Base-by-base conservation (phyloP, 208 protist genomes). In the Perkinsela sp. region DNA sequence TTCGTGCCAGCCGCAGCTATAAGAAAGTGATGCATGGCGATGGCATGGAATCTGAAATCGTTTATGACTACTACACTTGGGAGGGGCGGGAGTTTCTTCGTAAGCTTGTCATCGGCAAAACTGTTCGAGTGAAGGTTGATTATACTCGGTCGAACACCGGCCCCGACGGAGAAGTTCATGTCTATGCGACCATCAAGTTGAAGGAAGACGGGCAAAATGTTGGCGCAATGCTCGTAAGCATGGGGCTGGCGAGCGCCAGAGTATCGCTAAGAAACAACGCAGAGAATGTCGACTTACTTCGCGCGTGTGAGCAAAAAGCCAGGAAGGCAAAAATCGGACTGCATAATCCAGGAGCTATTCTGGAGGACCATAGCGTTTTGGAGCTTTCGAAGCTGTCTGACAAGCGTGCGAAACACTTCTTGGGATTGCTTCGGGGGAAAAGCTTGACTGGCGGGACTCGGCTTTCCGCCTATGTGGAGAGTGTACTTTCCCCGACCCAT, bases 1-100 rank as follows among this genome's bases (percentile, higher is more conserved):
- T 92, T 66, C 81, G 83, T 32, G 77, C 71, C 30, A 88, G 83
- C 71, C 84, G 86, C 30, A 80, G 88, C 67, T 31, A 28, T 13
- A 13, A 67, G 66, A 6, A 13, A 13, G 13, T 30, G 13, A 79
- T 85, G 68, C 82, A 86, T 67, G 83, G 83, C 66, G 77, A 82
- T 69, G 71, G 80, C 2, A 78, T 82, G 57, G 86, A 92, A 70
- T 79, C 80, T 2, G 82, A 80, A 69, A 78, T 90, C 30, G 86
- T 75, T 32, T 92, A 92, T 78, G 76, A 77, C 68, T 81, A 89
- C 70, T 90, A 84, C 74, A 73, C 86, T 30, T 93, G 83, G 84
- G 84, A 90, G 75, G 82, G 83, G 32, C 75, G 79, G 65, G 88
- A 93, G 70, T 85, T 89, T 68, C 67, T 93, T 32, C 82, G 88